Evolutionary conservation across 768 basidiomycete genomes (phyloP), one percentile per base, ranked within the genome.

Genomic region (Heimioporus sp.): DNA sequence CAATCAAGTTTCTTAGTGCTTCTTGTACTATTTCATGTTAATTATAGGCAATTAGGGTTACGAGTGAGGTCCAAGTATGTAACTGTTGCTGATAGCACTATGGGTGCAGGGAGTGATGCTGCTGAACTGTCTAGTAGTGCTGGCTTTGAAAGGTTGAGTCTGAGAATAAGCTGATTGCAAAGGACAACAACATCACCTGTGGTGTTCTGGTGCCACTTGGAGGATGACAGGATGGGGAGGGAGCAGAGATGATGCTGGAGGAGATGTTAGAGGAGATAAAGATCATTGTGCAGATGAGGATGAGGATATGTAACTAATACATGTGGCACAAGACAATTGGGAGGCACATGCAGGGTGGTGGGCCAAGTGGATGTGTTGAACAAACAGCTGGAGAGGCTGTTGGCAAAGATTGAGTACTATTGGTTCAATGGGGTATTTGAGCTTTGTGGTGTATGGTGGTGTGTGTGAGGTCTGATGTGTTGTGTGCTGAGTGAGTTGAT

Each of bases 381-480:
- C 62, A 75, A 73, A 42, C 79, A 92, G 20, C 65, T 99, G 62
- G 75, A 81, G 51, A 81, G 82, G 31, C 69, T 99, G 8, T 66
- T 97, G 34, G 82, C 83, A 56, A 92, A 86, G 56, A 85, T 99
- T 40, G 97, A 98, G 66, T 94, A 90, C 60, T 93, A 90, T 64
- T 98, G 97, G 97, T 76, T 99, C n/a, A n/a, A n/a, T 3, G 96
- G 97, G 1, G 93, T 88, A 19, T 98, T 97, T 80, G 98, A 98
- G 84, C 95, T 94, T 44, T 31, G 76, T 61, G 11, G 21, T 24
- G 52, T 3, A 11, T 7, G 24, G 42, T 10, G 19, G 10, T n/a
- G 20, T 13, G 21, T 15, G 30, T 9, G 17, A n/a, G n/a, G n/a
- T n/a, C n/a, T n/a, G 30, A 53, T 35, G 41, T 30, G 48, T 32